These are phyloP conservation scores for Boechera stricta DNA, from an alignment of 345 rosid genomes.

Conservation along the genomic window DNA sequence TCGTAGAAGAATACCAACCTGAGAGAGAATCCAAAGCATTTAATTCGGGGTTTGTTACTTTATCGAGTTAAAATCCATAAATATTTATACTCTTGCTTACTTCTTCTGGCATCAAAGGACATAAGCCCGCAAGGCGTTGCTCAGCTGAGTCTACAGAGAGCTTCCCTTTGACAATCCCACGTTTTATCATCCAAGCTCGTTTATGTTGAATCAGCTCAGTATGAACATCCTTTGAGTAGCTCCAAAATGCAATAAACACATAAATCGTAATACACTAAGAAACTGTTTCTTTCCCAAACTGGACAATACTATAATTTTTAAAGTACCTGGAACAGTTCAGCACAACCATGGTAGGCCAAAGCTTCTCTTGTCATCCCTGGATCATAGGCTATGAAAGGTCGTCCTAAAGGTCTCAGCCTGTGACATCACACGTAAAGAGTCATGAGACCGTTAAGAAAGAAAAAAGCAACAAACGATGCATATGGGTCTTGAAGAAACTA, in stretches of 20 bases:
- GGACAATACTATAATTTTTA: constrained; percentile 5
- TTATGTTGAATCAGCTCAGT: constrained; percentile 94
- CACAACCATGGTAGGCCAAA: constrained; percentile 93
- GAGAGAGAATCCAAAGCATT: constrained; percentile 30
- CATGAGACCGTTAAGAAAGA: not conserved
- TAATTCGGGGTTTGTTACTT: not conserved
- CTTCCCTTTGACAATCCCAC: constrained; percentile 76
- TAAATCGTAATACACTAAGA: not conserved
- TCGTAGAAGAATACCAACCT: constrained; percentile 96
- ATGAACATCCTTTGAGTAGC: constrained; percentile 91
- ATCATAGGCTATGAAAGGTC: constrained; percentile 93
- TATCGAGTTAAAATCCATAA: not conserved
- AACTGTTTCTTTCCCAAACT: not conserved
- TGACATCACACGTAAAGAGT: not conserved
- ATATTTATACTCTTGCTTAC: constrained; percentile 46
- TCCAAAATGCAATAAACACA: constrained; percentile 54
- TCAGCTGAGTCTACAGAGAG: constrained; percentile 67
- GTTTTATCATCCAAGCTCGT: constrained; percentile 92
- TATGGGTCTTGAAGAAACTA: constrained; percentile 16
- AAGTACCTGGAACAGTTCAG: constrained; percentile 98
- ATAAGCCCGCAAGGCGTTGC: constrained; percentile 72
- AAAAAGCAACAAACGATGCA: not conserved
- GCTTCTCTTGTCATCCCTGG: constrained; percentile 98
- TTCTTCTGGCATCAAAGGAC: constrained; percentile 97
- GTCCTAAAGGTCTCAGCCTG: constrained; percentile 82